A percentile compares a stretch with the other conserved stretches of the same genome.
phyloP scores from a whole-genome alignment of 352 stramenopile species.

The Globisporangium paroecandrum region DNA sequence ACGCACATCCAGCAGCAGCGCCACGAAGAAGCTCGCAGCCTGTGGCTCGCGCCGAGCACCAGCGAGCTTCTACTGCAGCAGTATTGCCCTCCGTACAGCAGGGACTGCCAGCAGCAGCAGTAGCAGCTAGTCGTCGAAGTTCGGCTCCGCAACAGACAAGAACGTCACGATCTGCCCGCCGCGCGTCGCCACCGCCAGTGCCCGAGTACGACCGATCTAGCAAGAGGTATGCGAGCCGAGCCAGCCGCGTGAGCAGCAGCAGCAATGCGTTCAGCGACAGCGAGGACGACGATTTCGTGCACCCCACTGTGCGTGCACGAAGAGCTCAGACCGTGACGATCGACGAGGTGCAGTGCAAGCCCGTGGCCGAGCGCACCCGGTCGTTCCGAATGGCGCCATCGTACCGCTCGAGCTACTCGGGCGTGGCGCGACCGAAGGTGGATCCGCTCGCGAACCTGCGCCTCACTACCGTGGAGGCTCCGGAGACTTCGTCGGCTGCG shows the following conservation, averaged over 20 bases:
- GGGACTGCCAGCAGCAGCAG: neutral
- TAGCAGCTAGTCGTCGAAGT: neutral
- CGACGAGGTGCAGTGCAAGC: conserved; percentile 22
- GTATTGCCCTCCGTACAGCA: neutral
- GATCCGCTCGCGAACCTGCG: conserved; percentile 7
- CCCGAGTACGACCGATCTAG: conserved; percentile 17
- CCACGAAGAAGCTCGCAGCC: neutral
- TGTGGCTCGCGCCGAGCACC: neutral
- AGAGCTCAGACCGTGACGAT: conserved; percentile 41
- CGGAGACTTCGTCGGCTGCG: neutral
- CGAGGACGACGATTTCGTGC: conserved; percentile 23
- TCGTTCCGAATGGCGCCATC: conserved; percentile 21
- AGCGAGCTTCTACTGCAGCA: neutral
- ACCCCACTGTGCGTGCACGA: conserved; percentile 22
- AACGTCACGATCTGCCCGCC: conserved; percentile 13
- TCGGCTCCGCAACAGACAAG: conserved; percentile 16
- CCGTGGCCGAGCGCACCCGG: conserved; percentile 16
- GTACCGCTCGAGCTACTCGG: conserved; percentile 14
- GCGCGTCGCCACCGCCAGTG: conserved; percentile 4
- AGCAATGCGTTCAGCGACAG: conserved; percentile 15
- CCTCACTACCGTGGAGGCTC: neutral
- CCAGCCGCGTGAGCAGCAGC: conserved; percentile 7
- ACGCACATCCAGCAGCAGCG: neutral
- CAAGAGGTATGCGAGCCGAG: conserved; percentile 8
- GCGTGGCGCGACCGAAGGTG: neutral